Conservation (phyloP, 371 early-diverging fungal genomes). For the Coemansia sp. region DNA sequence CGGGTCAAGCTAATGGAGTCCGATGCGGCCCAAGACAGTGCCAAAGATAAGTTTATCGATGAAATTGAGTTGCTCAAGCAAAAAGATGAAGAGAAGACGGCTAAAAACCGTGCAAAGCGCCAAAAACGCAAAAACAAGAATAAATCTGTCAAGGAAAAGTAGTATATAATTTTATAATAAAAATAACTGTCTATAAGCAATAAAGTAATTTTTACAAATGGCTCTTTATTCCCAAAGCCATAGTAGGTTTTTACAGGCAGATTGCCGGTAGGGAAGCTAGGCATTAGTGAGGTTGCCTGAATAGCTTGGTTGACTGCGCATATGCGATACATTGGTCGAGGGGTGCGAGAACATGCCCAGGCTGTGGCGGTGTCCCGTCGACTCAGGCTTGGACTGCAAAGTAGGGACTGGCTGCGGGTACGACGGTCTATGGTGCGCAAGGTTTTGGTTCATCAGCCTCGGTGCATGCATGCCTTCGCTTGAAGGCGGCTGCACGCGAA, state of each 20-base stretch:
- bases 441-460: background rate
- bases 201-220: background rate
- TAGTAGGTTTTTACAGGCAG: background rate
- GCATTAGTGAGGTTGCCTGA: conserved; percentile 2
- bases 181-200: conserved; percentile 6
- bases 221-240: conserved; percentile 1
- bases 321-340: conserved; percentile 16
- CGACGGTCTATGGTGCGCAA: background rate
- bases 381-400: background rate
- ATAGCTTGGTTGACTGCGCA: conserved; percentile 24
- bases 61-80: conserved; percentile 59
- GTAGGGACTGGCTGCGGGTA: conserved; percentile 4
- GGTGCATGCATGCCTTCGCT: background rate
- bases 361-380: conserved; percentile 18
- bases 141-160: conserved; percentile 1
- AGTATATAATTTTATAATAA: background rate
- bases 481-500: conserved; percentile 1
- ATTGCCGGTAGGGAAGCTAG: background rate
- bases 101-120: conserved; percentile 82
- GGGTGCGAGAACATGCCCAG: conserved; percentile 15
- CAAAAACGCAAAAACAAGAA: conserved; percentile 61
- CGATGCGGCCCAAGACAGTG: conserved; percentile 68
- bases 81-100: conserved; percentile 77
- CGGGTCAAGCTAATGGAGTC: conserved; percentile 77
- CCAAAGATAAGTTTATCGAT: conserved; percentile 55